phyloP scores from a whole-genome alignment of 495 filamentous ascomycete species.

The Trichoderma asperelloides region DNA sequence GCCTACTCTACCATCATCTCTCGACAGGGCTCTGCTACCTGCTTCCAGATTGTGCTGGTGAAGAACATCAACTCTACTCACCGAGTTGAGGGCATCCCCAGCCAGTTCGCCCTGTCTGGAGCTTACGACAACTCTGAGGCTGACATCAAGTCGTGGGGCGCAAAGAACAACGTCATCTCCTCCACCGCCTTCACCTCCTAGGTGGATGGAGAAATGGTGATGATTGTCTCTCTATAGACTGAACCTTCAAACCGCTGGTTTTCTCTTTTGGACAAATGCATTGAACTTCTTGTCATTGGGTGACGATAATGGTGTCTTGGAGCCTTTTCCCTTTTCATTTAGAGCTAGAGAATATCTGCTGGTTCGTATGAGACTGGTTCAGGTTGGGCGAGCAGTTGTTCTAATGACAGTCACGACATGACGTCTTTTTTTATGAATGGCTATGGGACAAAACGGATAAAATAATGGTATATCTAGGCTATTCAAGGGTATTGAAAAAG shows the following conservation, averaged over 20 bases:
- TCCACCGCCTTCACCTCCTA: constrained; percentile 22
- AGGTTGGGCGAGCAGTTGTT: not conserved
- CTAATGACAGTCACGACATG: not conserved
- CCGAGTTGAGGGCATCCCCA: constrained; percentile 75
- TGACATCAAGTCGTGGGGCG: constrained; percentile 34
- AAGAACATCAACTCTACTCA: constrained; percentile 98
- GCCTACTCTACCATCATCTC: constrained; percentile 88
- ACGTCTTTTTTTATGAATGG: not conserved
- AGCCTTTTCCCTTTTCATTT: not conserved
- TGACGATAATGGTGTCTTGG: not conserved
- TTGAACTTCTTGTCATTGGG: not conserved
- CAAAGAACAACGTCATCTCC: constrained; percentile 35
- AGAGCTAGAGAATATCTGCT: not conserved
- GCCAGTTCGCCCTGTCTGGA: constrained; percentile 66
- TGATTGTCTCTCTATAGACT: not conserved
- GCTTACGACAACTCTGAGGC: constrained; percentile 45
- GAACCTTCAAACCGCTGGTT: not conserved
- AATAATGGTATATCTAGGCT: not conserved
- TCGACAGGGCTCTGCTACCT: constrained; percentile 85
- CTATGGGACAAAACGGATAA: not conserved
- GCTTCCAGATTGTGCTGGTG: constrained; percentile 90
- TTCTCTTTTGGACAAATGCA: not conserved
- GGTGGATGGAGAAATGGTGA: not conserved
- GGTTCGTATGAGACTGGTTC: not conserved
- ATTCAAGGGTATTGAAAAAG: constrained; percentile 1